Evolutionary conservation across 2,329 filamentous ascomycete species (phyloP), one percentile per base, ranked within the genome.

Genomic region (Colletotrichum simmondsii): DNA sequence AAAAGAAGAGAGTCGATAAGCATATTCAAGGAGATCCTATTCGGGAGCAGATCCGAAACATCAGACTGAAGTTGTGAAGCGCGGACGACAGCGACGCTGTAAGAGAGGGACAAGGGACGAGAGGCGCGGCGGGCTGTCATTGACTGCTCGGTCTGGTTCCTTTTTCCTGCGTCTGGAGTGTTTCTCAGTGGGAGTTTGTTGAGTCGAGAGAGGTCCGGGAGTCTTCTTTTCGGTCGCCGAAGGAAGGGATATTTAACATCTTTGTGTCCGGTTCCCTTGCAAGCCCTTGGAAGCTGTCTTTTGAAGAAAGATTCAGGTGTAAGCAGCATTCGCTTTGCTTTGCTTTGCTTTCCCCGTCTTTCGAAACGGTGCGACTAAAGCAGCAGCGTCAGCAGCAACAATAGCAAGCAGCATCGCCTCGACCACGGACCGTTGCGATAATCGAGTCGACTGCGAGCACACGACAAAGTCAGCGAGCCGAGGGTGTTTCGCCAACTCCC

Each of bases 31-130:
- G 42, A 37, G 37, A 53, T 58, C 28, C 64, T 61, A 37, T 22
- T 37, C 68, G 63, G 64, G 35, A 71, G 63, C 32, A 52, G 68
- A 68, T 52, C 68, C 64, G 68, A 71, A 71, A 71, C 68, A 71
- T 71, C 68, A 60, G 68, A 61, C 68, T 24, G 56, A 54, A 46
- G 42, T 54, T 35, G 37, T 56, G 56, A 60, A 59, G 54, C 68
- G 60, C 56, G 53, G 62, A 26, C 63, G 62, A 26, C 63, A 53
- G 68, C 46, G 22, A 46, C 12, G 19, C 6, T 62, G 68, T 68
- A 64, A 62, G 59, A 72, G 65, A 61, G 58, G 26, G 60, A 69
- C 65, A 69, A 59, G 59, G 37, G 59, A 72, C 65, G 70, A 72
- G 59, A 28, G 28, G 32, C 42, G 58, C 58, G 59, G 65, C 65